These are phyloP conservation scores for Agaricus sinodeliciosus DNA, from an alignment of 768 basidiomycete genomes.

Conservation along the genomic window DNA sequence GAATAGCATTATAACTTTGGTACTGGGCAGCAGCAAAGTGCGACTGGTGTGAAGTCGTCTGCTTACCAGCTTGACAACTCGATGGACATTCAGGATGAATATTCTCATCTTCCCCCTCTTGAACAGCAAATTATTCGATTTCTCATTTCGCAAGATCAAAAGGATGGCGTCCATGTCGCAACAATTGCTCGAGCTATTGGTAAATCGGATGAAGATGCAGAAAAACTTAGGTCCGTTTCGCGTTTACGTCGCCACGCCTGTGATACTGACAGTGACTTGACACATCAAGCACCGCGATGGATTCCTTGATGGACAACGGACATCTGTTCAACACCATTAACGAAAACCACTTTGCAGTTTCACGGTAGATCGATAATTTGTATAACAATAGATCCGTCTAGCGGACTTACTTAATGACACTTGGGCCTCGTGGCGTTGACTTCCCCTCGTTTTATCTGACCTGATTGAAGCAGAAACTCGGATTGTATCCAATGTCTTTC, in stretches of 20 bases:
- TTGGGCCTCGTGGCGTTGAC: background rate
- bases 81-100: constrained; percentile 33
- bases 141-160: constrained; percentile 39
- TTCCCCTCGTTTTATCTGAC: background rate
- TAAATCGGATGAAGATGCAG: constrained; percentile 34
- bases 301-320: constrained; percentile 75
- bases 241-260: background rate
- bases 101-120: constrained; percentile 47
- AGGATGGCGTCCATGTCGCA: constrained; percentile 71
- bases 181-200: constrained; percentile 64
- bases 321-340: constrained; percentile 74
- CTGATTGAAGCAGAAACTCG: background rate
- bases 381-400: background rate
- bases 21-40: constrained; percentile 15
- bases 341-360: constrained; percentile 70
- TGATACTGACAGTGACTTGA: background rate
- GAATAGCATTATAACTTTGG: constrained; percentile 27
- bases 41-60: constrained; percentile 18
- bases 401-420: constrained; percentile 2
- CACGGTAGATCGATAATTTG: constrained; percentile 21
- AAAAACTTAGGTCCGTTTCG: constrained; percentile 52
- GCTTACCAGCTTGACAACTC: constrained; percentile 35
- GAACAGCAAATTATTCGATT: constrained; percentile 64
- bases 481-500: background rate
- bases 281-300: constrained; percentile 55